phyloP scores from a whole-genome alignment of 164 flowering plant genomes.

The Malania oleifera region DNA sequence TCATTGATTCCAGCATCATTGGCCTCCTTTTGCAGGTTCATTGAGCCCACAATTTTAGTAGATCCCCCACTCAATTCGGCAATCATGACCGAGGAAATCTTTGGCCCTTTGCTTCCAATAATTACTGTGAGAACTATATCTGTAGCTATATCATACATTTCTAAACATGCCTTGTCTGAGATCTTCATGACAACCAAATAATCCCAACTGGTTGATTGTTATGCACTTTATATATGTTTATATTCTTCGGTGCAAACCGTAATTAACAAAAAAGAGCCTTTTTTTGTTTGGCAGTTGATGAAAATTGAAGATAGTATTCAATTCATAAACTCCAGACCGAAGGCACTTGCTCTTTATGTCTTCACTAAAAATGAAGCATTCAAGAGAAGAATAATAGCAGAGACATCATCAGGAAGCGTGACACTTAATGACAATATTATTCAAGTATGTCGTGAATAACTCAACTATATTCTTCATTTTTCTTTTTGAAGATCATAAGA shows the following conservation, averaged over 20 bases:
- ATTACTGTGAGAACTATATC: conserved; percentile 67
- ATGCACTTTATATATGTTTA: no score
- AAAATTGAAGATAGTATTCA: conserved; percentile 79
- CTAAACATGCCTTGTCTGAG: background rate
- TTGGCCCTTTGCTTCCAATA: conserved; percentile 89
- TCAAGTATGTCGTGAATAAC: conserved; percentile 49
- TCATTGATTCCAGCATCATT: no score
- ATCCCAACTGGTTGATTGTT: no score
- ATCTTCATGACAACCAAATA: background rate
- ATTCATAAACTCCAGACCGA: conserved; percentile 71
- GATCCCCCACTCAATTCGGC: conserved; percentile 76
- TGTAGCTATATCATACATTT: no score
- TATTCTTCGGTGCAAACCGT: no score
- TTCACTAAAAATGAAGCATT: conserved; percentile 61
- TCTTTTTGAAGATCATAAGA: no score
- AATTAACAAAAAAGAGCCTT: background rate
- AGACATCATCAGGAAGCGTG: conserved; percentile 82
- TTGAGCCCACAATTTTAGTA: conserved; percentile 87
- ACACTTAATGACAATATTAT: conserved; percentile 64
- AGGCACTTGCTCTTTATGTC: conserved; percentile 68
- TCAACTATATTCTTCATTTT: no score
- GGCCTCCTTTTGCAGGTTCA: conserved; percentile 44
- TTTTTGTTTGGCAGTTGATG: conserved; percentile 41
- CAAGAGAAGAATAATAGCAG: conserved; percentile 39
- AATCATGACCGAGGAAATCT: conserved; percentile 86